Evolutionary conservation across 805 yeast species (phyloP), one percentile per base, ranked within the genome.

Genomic region (Candida easanensis): DNA sequence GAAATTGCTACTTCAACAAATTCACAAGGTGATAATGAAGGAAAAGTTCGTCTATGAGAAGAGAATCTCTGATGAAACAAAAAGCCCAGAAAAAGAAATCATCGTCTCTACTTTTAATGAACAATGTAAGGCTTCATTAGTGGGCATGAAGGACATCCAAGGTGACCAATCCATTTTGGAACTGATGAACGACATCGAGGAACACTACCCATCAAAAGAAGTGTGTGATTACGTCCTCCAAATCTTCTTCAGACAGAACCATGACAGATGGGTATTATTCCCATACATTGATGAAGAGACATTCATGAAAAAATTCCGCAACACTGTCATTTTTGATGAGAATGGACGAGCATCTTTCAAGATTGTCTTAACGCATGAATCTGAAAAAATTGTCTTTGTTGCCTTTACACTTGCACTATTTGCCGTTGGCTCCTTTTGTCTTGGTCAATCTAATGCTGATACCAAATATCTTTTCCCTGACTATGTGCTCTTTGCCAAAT

Each of bases 221-320:
- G 15, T 20, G 3, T 41, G 42, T 25, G 36, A 33, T 7, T 35
- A 27, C 17, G 35, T 28, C 1, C 26, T 49, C 28, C 6, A 18
- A 4, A 32, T 42, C 27, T 42, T 49, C 33, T 44, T 49, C 41
- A 36, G 44, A 15, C 45, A 45, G 26, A 49, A 46, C 25, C 22
- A 21, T 5, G 16, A 46, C 23, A 38, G 53, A 25, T 46, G 42
- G 41, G 31, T 34, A 6, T 23, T 49, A 9, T 44, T 46, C 32
- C 50, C 53, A 4, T 46, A 46, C 16, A 36, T 41, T 5, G 43
- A 49, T 21, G 48, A 49, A 25, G 36, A 15, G 3, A 20, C 46
- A 1, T 49, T 49, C 36, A 11, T 31, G 14, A 4, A 20, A n/a
- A 41, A 23, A 22, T 44, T 31, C 19, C 5, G 22, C 15, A 9